These are phyloP conservation scores for Apophysomyces ossiformis DNA, from an alignment of 371 early-diverging fungal species.

Conservation along the genomic window DNA sequence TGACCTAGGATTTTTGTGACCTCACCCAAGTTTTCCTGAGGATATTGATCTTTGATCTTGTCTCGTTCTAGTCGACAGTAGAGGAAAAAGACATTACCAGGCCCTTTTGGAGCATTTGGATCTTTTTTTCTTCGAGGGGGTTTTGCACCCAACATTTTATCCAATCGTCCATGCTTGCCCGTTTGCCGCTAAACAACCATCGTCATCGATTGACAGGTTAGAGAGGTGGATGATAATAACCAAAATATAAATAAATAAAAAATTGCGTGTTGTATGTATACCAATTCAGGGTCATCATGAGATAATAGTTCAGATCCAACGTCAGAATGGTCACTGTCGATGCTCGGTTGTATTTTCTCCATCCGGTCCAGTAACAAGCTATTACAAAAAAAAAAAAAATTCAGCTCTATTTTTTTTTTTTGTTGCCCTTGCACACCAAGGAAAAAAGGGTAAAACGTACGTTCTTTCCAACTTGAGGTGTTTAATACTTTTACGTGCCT, in stretches of 20 bases:
- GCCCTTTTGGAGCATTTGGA: slow-evolving; percentile 72
- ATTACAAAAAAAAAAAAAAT: slow-evolving; percentile 16
- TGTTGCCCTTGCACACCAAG: background rate
- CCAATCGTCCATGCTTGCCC: slow-evolving; percentile 12
- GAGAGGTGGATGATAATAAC: background rate
- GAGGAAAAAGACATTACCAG: slow-evolving; percentile 69
- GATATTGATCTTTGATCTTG: slow-evolving; percentile 61
- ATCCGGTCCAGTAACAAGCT: slow-evolving; percentile 14
- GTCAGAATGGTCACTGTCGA: slow-evolving; percentile 34
- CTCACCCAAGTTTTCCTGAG: slow-evolving; percentile 54
- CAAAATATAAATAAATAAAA: background rate
- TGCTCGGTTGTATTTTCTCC: slow-evolving; percentile 31
- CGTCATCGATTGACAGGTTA: background rate
- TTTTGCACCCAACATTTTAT: slow-evolving; percentile 22
- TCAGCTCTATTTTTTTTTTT: background rate
- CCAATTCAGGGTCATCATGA: slow-evolving; percentile 26
- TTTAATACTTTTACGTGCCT: slow-evolving; percentile 49
- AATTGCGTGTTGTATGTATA: background rate
- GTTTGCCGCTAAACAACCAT: slow-evolving; percentile 8
- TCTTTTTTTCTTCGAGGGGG: slow-evolving; percentile 55
- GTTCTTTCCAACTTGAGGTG: slow-evolving; percentile 50
- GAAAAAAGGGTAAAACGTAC: slow-evolving; percentile 26
- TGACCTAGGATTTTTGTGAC: slow-evolving; percentile 54
- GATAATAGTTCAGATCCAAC: slow-evolving; percentile 28
- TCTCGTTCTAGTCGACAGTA: slow-evolving; percentile 63